Evolutionary conservation across 2,329 filamentous ascomycete species (phyloP).

Genomic region (Hymenoscyphus linearis): DNA sequence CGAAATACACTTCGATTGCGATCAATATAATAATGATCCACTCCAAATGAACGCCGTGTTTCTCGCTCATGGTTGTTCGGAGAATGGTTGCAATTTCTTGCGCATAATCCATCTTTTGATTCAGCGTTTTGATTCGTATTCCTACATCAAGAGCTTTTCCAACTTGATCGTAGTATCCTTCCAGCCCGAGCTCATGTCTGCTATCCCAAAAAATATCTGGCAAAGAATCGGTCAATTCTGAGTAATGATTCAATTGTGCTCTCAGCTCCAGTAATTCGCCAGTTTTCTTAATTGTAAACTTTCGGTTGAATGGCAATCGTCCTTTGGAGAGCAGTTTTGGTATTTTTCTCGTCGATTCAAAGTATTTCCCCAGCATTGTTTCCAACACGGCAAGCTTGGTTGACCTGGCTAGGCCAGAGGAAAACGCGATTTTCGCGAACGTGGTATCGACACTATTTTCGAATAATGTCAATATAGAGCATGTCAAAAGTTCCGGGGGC

Average conservation of each 20-base stretch:
- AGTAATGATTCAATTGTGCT: slow-evolving; percentile 93
- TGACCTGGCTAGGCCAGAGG: slow-evolving; percentile 83
- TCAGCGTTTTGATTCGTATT: slow-evolving; percentile 82
- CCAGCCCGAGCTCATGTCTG: slow-evolving; percentile 79
- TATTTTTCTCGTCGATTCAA: slow-evolving; percentile 79
- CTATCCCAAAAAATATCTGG: slow-evolving; percentile 98
- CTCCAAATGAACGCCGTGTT: slow-evolving; percentile 81
- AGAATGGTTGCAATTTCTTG: slow-evolving; percentile 90
- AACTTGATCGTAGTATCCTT: slow-evolving; percentile 93
- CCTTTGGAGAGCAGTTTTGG: slow-evolving; percentile 70
- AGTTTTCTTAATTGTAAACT: slow-evolving; percentile 87
- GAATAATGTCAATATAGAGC: slow-evolving; percentile 12
- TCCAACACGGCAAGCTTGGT: slow-evolving; percentile 94
- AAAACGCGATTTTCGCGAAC: slow-evolving; percentile 93
- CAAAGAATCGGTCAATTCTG: slow-evolving; percentile 88
- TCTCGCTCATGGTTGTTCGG: slow-evolving; percentile 82
- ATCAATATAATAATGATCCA: slow-evolving; percentile 96
- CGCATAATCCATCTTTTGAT: slow-evolving; percentile 97
- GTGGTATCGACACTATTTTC: slow-evolving; percentile 48
- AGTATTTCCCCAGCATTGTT: slow-evolving; percentile 74
- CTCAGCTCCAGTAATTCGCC: slow-evolving; percentile 85
- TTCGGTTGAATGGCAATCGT: slow-evolving; percentile 57
- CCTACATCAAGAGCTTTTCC: slow-evolving; percentile 86
- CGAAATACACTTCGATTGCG: slow-evolving; percentile 85
- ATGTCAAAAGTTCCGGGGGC: neutral